phyloP scores from a whole-genome alignment of 163 green algal species.

The Scenedesmus sp. region DNA sequence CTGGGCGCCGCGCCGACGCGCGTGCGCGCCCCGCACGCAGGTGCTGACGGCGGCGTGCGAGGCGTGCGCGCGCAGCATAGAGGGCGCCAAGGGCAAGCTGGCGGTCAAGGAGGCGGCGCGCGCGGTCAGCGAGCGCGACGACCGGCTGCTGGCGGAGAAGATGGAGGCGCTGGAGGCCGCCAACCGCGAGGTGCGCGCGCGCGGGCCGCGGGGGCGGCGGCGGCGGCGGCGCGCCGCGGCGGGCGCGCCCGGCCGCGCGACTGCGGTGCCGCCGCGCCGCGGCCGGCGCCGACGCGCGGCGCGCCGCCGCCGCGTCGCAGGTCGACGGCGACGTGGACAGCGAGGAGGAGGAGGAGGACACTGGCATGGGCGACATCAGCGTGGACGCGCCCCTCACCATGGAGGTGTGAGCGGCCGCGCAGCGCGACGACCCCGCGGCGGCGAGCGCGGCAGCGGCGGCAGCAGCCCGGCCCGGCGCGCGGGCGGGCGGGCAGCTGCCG shows the following conservation, averaged over 20 bases:
- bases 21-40: too few relatives aligned
- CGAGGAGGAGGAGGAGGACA: constrained; percentile 86
- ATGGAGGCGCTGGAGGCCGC: constrained; percentile 84
- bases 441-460: neutral
- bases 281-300: neutral
- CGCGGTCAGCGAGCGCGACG: constrained; percentile 93
- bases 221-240: too few relatives aligned
- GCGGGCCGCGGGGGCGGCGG: too few relatives aligned
- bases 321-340: constrained; percentile 86
- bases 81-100: constrained; percentile 88
- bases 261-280: neutral
- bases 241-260: too few relatives aligned
- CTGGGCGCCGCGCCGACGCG: too few relatives aligned
- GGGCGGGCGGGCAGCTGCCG: too few relatives aligned
- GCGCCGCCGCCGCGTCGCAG: constrained; percentile 52
- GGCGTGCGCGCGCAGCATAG: constrained; percentile 78
- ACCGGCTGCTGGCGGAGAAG: constrained; percentile 91
- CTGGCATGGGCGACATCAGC: constrained; percentile 83
- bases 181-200: constrained; percentile 81
- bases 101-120: constrained; percentile 93
- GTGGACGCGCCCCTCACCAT: constrained; percentile 62
- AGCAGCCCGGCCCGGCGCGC: neutral
- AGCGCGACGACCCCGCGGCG: too few relatives aligned
- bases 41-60: constrained; percentile 70
- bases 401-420: constrained; percentile 49